A percentile compares a stretch with the other conserved stretches of the same genome.
phyloP scores from a whole-genome alignment of 164 flowering plant species.

The Liriodendron chinense region DNA sequence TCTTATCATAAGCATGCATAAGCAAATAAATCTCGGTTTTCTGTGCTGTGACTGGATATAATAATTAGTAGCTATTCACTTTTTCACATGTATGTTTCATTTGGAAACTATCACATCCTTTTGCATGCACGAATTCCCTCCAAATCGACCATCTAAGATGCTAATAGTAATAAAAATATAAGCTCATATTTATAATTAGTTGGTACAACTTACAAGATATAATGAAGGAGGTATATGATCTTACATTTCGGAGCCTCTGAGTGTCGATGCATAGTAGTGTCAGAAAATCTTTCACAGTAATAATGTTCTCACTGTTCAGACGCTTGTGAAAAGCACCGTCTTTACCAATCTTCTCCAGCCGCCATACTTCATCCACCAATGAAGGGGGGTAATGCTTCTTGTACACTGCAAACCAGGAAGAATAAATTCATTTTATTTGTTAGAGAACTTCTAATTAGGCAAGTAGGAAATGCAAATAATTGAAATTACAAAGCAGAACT shows the following conservation, averaged over 20 bases:
- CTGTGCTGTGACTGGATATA: no score
- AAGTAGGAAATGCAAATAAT: not conserved
- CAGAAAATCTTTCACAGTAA: constrained; percentile 64
- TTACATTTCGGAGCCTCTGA: constrained; percentile 58
- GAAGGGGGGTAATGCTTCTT: constrained; percentile 83
- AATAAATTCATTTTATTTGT: not conserved
- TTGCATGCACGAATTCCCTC: not conserved
- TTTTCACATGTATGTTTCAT: no score
- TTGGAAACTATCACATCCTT: not conserved
- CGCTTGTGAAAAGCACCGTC: constrained; percentile 82
- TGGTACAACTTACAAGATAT: not conserved
- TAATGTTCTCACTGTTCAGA: constrained; percentile 41
- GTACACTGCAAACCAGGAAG: constrained; percentile 49
- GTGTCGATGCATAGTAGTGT: constrained; percentile 41
- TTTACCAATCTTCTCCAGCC: constrained; percentile 82
- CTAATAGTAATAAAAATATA: not conserved
- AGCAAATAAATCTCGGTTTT: no score
- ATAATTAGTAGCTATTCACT: no score
- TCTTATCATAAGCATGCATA: no score
- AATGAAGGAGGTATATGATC: not conserved
- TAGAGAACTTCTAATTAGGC: not conserved
- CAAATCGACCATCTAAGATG: not conserved
- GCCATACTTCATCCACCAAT: constrained; percentile 76
- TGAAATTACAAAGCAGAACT: not conserved
- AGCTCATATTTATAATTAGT: not conserved